Base-by-base conservation (phyloP, 345 rosid species). In the Eucalyptus regnans region DNA sequence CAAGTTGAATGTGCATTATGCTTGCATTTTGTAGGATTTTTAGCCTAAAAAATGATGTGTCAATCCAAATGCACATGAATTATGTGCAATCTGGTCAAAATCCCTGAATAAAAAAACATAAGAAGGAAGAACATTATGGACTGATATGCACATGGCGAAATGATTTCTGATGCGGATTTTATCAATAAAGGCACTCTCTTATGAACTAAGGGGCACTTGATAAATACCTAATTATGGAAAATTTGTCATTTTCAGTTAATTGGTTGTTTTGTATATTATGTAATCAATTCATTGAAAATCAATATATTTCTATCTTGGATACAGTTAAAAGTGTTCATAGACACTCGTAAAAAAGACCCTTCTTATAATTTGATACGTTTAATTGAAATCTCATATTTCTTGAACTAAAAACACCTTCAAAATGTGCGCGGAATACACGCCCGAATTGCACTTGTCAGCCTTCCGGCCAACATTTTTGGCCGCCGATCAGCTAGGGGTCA, bases 101-200 rank as follows among this genome's bases (percentile, higher is more conserved):
- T 37, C 81, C 81, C 0, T 0, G 3, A 9, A 71, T 17, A 20
- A 37, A 33, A 64, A n/a, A 37, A 9, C 46, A 18, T 9, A 71
- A 37, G 14, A 18, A 20, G 27, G 27, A 37, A 71, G 81, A 33
- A n/a, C 0, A 0, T n/a, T 16, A n/a, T 14, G 76, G 20, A n/a
- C 3, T n/a, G 10, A 29, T n/a, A 16, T 14, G 7, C 33, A 64
- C 37, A 7, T 7, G 18, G 18, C 10, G 0, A 14, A 13, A 64
- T 0, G 1, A 31, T 14, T 64, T 64, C 0, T n/a, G 5, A 64
- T 1, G 20, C 1, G 37, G 37, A n/a, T 64, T 64, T 64, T n/a
- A 16, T 1, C 2, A 64, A 7, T 27, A 12, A 62, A 13, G 15
- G 33, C 33, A 62, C 68, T 62, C n/a, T 62, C 17, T 62, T 12